Conservation (phyloP, 805 yeast species). For the Cyberlindnera japonica region DNA sequence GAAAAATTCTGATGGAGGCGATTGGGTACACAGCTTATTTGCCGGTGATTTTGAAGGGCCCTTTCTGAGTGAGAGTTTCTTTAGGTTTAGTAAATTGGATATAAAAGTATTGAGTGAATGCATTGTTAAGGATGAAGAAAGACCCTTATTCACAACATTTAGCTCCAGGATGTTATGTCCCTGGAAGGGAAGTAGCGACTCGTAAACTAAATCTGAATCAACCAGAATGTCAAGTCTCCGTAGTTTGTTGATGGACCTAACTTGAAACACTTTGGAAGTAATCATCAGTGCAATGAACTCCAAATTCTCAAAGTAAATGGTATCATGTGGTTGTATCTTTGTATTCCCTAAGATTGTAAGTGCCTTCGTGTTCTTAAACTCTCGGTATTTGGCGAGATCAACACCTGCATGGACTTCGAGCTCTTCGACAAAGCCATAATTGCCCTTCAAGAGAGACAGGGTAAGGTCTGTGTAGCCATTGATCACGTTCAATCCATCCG, state of each 20-base stretch:
- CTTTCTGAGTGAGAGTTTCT: conserved; percentile 7
- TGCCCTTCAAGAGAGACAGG: background rate
- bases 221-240: conserved; percentile 16
- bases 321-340: background rate
- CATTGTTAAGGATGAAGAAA: conserved; percentile 3
- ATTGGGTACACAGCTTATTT: background rate
- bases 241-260: background rate
- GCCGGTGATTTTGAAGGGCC: conserved; percentile 3
- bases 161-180: conserved; percentile 9
- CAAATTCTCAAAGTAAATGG: background rate
- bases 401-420: conserved; percentile 5
- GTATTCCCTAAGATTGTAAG: conserved; percentile 17
- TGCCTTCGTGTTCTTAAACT: conserved; percentile 11
- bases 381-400: background rate
- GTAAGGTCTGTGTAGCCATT: background rate
- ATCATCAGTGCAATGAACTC: conserved; percentile 14
- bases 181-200: conserved; percentile 1
- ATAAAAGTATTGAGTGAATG: conserved; percentile 5
- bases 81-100: background rate
- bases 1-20: conserved; percentile 3
- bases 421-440: conserved; percentile 9
- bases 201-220: conserved; percentile 2
- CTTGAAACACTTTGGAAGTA: background rate
- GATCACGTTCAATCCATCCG: background rate
- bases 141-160: conserved; percentile 9